A percentile compares a stretch with the other conserved stretches of the same genome.
These are phyloP conservation scores for Parachaetomium inaequale DNA, from an alignment of 495 filamentous ascomycete genomes.

Conservation along the genomic window DNA sequence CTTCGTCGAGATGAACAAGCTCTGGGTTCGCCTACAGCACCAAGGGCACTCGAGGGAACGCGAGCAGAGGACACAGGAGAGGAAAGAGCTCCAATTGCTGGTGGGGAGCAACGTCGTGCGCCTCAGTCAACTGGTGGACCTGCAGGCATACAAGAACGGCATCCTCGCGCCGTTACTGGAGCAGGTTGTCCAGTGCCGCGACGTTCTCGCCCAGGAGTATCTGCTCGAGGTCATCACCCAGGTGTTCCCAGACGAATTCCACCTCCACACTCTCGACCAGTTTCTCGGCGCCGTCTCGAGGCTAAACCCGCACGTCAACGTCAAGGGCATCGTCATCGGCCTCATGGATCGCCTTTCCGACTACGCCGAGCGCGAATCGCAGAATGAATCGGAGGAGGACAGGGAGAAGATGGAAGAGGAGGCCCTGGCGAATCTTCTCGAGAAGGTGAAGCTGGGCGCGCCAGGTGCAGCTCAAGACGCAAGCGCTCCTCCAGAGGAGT, in stretches of 20 bases:
- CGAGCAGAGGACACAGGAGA: constrained; percentile 86
- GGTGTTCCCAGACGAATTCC: constrained; percentile 97
- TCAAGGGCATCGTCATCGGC: constrained; percentile 97
- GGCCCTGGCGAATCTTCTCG: constrained; percentile 68
- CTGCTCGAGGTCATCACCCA: constrained; percentile 96
- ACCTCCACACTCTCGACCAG: constrained; percentile 92
- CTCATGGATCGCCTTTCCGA: constrained; percentile 94
- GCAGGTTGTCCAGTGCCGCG: constrained; percentile 95
- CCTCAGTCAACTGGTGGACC: constrained; percentile 90
- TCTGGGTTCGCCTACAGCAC: constrained; percentile 96
- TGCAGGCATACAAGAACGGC: constrained; percentile 86
- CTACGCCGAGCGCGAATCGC: constrained; percentile 84
- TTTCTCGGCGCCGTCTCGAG: constrained; percentile 86
- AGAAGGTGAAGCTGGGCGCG: constrained; percentile 70
- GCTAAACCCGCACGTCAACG: constrained; percentile 90
- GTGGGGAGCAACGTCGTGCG: constrained; percentile 95
- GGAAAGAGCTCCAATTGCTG: constrained; percentile 89
- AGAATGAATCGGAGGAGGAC: constrained; percentile 65
- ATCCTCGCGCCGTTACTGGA: constrained; percentile 88
- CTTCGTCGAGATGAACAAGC: constrained; percentile 99
- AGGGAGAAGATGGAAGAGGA: constrained; percentile 76
- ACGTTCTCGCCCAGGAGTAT: constrained; percentile 96
- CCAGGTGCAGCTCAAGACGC: constrained; percentile 39
- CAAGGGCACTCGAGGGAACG: constrained; percentile 94
- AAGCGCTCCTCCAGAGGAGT: constrained; percentile 14